phyloP scores from a whole-genome alignment of 73 alveolate species.

The Tetrahymena malaccensis region DNA sequence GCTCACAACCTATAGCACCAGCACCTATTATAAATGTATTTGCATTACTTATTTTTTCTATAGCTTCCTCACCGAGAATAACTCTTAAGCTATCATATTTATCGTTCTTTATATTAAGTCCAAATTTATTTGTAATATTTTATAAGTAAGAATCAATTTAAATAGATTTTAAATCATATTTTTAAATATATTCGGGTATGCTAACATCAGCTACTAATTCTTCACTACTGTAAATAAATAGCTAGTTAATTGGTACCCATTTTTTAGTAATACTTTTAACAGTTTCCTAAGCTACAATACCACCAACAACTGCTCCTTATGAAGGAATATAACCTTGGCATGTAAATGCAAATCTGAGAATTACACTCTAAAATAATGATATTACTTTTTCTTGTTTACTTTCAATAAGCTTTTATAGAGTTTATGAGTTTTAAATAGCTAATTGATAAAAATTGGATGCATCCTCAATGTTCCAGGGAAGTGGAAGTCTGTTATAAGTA shows the following conservation, averaged over 20 bases:
- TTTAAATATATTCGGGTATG: neutral
- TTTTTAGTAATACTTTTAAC: constrained; percentile 89
- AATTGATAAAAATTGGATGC: neutral
- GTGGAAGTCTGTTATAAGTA: neutral
- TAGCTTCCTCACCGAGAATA: constrained; percentile 62
- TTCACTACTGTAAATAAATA: constrained; percentile 44
- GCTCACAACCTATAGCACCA: constrained; percentile 97
- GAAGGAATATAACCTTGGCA: constrained; percentile 60
- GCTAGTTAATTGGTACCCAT: constrained; percentile 80
- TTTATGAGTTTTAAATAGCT: neutral
- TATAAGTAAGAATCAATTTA: neutral
- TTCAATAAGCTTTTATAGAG: neutral
- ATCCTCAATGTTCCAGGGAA: neutral
- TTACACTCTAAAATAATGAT: neutral
- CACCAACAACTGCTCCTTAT: constrained; percentile 88
- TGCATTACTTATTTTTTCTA: constrained; percentile 39
- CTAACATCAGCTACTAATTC: constrained; percentile 8
- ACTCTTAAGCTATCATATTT: constrained; percentile 60
- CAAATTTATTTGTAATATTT: neutral
- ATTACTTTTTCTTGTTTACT: neutral
- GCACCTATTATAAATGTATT: constrained; percentile 88
- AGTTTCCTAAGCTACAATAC: constrained; percentile 84
- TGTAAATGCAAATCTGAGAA: neutral
- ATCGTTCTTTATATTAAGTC: neutral
- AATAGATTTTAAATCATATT: neutral